phyloP scores from a whole-genome alignment of 352 stramenopile genomes.

The Phytophthora vignae region DNA sequence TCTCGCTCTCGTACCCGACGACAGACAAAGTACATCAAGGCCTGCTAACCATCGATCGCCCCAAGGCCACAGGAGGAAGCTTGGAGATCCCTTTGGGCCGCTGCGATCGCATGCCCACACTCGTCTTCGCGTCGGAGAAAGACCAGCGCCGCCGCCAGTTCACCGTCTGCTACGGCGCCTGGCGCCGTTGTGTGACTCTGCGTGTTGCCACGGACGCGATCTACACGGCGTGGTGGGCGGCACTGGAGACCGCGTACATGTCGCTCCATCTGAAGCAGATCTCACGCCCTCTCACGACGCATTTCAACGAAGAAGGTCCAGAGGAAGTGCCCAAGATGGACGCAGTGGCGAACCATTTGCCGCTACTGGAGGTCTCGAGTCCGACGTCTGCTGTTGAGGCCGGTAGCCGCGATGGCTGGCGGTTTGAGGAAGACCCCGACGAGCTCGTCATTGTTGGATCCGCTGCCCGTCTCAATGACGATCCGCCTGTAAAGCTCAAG shows the following conservation, averaged over 20 bases:
- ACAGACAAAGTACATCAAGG: background rate
- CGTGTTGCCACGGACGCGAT: constrained; percentile 10
- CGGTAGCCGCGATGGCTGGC: constrained; percentile 4
- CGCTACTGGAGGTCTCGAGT: constrained; percentile 1
- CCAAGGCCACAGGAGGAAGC: constrained; percentile 1
- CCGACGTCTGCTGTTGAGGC: background rate
- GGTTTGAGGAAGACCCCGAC: constrained; percentile 8
- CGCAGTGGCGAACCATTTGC: constrained; percentile 3
- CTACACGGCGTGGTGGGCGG: constrained; percentile 22
- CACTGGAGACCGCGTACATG: constrained; percentile 22
- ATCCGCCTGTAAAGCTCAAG: background rate
- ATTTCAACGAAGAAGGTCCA: constrained; percentile 3
- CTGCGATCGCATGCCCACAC: constrained; percentile 1
- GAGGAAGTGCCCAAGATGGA: background rate
- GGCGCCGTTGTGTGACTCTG: constrained; percentile 14
- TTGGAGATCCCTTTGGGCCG: constrained; percentile 19
- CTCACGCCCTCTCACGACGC: constrained; percentile 1
- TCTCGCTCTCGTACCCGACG: constrained; percentile 21
- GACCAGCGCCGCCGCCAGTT: constrained; percentile 7
- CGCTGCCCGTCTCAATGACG: background rate
- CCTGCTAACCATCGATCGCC: constrained; percentile 4
- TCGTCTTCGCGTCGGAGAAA: constrained; percentile 5
- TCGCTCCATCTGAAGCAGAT: constrained; percentile 10
- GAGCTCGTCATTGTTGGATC: constrained; percentile 3
- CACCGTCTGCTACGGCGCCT: constrained; percentile 13